These are phyloP conservation scores for Calonectria fujianensis DNA, from an alignment of 2,329 filamentous ascomycete species.

Conservation along the genomic window DNA sequence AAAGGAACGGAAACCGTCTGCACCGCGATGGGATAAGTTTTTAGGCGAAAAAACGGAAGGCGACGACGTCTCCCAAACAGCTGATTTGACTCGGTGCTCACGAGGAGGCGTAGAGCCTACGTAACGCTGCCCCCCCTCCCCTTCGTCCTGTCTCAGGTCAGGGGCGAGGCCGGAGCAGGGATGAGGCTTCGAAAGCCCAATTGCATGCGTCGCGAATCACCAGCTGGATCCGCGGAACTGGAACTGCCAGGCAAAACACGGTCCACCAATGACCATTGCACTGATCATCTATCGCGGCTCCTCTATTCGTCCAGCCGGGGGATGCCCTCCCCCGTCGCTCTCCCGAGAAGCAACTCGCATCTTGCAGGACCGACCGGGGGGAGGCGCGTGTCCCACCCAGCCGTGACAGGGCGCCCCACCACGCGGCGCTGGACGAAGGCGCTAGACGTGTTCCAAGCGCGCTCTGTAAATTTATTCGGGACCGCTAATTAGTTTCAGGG, in stretches of 20 bases:
- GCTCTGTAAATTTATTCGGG: conserved; percentile 30
- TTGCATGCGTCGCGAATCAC: conserved; percentile 35
- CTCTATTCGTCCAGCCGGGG: conserved; percentile 22
- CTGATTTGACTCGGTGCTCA: conserved; percentile 6
- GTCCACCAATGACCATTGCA: conserved; percentile 33
- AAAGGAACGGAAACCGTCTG: conserved; percentile 10
- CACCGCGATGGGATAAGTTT: conserved; percentile 23
- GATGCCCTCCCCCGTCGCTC: neutral
- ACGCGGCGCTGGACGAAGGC: conserved; percentile 5
- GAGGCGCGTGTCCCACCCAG: conserved; percentile 23
- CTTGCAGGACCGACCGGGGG: neutral
- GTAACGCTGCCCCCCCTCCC: conserved; percentile 26
- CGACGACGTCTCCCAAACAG: neutral
- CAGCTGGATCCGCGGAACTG: conserved; percentile 25
- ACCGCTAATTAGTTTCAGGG: conserved; percentile 41
- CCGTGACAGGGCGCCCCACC: conserved; percentile 27
- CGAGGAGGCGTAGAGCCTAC: conserved; percentile 25
- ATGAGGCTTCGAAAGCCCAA: conserved; percentile 17
- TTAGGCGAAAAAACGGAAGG: conserved; percentile 23
- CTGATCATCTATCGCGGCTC: conserved; percentile 20
- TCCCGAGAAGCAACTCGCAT: neutral
- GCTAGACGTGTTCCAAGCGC: conserved; percentile 27
- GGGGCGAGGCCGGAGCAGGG: conserved; percentile 13
- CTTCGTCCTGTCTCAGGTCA: conserved; percentile 37
- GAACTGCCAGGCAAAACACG: conserved; percentile 35